Conservation (phyloP, 257 asterid genomes). For the Buddleja alternifolia region DNA sequence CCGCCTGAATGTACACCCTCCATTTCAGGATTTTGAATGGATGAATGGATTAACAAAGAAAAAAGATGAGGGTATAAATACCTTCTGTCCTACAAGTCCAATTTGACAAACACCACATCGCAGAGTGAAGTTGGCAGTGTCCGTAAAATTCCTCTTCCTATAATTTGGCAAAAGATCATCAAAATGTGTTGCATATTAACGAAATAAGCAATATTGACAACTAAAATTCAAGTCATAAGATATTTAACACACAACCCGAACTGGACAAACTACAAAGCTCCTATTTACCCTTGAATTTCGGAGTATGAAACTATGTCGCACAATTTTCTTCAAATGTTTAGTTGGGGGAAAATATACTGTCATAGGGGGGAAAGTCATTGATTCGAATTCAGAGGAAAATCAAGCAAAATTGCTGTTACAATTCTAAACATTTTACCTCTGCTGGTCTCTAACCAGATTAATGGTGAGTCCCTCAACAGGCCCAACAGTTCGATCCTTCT, state of each 20-base stretch:
- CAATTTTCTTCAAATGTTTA: not conserved
- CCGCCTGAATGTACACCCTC: too few relatives aligned
- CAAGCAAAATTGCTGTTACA: not conserved
- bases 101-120: slow-evolving; percentile 96
- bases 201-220: not conserved
- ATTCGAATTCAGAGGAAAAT: not conserved
- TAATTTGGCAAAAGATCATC: slow-evolving; percentile 3
- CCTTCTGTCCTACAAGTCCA: slow-evolving; percentile 93
- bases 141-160: slow-evolving; percentile 92
- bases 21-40: too few relatives aligned
- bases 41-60: not conserved
- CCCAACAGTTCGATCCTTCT: slow-evolving; percentile 60
- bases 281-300: not conserved
- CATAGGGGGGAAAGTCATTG: not conserved
- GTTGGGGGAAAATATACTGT: not conserved
- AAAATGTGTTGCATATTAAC: not conserved
- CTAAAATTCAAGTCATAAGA: not conserved
- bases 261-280: not conserved
- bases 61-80: slow-evolving; percentile 26
- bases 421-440: slow-evolving; percentile 56
- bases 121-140: slow-evolving; percentile 87
- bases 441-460: slow-evolving; percentile 81
- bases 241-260: not conserved
- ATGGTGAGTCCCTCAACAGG: slow-evolving; percentile 63
- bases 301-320: not conserved